Conservation (phyloP, 2,329 filamentous ascomycete genomes). For the Scortechinia acanthostroma region DNA sequence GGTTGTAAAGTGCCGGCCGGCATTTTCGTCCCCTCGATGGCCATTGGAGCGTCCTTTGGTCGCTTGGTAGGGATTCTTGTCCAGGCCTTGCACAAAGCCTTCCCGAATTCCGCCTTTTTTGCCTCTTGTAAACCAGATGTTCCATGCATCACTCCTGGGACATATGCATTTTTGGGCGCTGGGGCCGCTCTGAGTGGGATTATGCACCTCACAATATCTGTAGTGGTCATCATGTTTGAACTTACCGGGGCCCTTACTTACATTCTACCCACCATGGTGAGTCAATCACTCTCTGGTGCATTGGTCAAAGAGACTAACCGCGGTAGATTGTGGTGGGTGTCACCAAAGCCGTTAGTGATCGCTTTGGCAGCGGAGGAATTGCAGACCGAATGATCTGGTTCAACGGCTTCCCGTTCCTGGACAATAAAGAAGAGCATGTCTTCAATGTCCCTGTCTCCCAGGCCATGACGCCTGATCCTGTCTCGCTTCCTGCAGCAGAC, state of each 20-base stretch:
- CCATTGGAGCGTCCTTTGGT: conserved; percentile 88
- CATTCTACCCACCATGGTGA: conserved; percentile 78
- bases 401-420: conserved; percentile 91
- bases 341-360: conserved; percentile 84
- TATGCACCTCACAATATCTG: conserved; percentile 95
- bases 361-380: conserved; percentile 92
- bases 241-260: conserved; percentile 95
- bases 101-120: conserved; percentile 79
- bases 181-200: conserved; percentile 88
- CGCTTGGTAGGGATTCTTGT: conserved; percentile 91
- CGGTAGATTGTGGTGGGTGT: conserved; percentile 82
- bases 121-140: conserved; percentile 81
- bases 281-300: background rate
- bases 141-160: conserved; percentile 93
- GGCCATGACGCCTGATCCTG: conserved; percentile 75
- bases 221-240: conserved; percentile 99
- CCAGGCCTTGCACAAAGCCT: conserved; percentile 77
- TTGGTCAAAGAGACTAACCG: background rate
- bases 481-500: conserved; percentile 68
- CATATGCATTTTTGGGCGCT: conserved; percentile 90
- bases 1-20: conserved; percentile 96
- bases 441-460: conserved; percentile 90
- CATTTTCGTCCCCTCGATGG: conserved; percentile 98
- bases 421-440: conserved; percentile 95
- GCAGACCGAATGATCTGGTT: conserved; percentile 99